Conservation (phyloP, 768 basidiomycete species). For the Xerocomellus amylosporus region DNA sequence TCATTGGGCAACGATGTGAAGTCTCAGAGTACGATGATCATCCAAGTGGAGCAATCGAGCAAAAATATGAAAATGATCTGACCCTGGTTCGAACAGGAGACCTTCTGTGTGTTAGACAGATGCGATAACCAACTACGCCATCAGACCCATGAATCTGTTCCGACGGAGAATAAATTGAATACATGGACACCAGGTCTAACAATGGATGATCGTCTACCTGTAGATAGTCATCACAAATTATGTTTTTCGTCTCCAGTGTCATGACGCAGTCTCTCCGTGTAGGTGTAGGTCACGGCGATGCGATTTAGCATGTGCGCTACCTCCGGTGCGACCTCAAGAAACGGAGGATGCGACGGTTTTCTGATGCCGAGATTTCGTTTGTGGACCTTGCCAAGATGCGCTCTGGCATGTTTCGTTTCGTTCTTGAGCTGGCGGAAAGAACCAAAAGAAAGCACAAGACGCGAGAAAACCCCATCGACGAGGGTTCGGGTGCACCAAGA, state of each 20-base stretch:
- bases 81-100: slow-evolving; percentile 25
- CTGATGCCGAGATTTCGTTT: slow-evolving; percentile 17
- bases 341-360: slow-evolving; percentile 17
- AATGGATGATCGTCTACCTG: too few relatives aligned
- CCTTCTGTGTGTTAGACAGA: slow-evolving; percentile 67
- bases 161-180: not conserved
- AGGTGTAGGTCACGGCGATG: slow-evolving; percentile 35
- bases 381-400: slow-evolving; percentile 18
- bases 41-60: not conserved
- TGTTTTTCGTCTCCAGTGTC: slow-evolving; percentile 19
- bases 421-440: slow-evolving; percentile 10
- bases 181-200: not conserved
- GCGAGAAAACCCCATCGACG: slow-evolving; percentile 1
- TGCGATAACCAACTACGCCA: slow-evolving; percentile 84
- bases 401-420: slow-evolving; percentile 10
- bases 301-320: slow-evolving; percentile 31
- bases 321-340: slow-evolving; percentile 27
- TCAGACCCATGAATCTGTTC: slow-evolving; percentile 29
- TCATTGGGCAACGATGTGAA: too few relatives aligned
- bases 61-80: slow-evolving; percentile 13
- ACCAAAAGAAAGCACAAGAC: not conserved
- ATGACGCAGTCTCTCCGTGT: slow-evolving; percentile 29
- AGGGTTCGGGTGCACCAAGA: not conserved
- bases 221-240: not conserved
- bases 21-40: too few relatives aligned